Evolutionary conservation across 129 eudicot species (phyloP).

Genomic region (Scalesia atractyloides): DNA sequence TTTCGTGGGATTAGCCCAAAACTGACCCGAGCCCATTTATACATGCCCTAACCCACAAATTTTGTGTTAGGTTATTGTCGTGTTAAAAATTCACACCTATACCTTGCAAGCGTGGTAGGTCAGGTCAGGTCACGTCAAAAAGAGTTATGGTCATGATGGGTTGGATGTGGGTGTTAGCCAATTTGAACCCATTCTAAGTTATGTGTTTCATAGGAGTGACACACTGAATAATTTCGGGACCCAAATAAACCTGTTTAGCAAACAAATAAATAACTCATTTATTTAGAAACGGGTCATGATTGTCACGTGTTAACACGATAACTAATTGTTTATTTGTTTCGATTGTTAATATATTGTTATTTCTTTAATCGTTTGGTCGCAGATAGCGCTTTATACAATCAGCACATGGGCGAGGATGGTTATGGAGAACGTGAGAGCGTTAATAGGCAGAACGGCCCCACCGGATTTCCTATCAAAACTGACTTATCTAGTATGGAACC

Average conservation of each 20-base stretch:
- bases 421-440: constrained; percentile 66
- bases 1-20: no score
- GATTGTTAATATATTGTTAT: not conserved
- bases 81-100: no score
- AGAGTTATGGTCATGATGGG: no score
- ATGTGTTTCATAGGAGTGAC: not conserved
- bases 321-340: not conserved
- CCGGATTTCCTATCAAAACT: constrained; percentile 80
- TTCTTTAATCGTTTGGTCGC: constrained; percentile 3
- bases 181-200: not conserved
- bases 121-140: not conserved
- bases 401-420: constrained; percentile 84
- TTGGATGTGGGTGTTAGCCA: not conserved
- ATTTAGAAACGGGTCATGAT: not conserved
- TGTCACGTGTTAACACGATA: not conserved
- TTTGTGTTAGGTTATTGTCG: no score
- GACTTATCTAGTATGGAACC: constrained; percentile 93
- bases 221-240: not conserved
- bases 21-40: no score
- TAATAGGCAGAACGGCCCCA: constrained; percentile 94
- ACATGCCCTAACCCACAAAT: no score
- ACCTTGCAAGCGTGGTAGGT: not conserved
- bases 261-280: no score
- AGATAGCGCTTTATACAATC: constrained; percentile 90
- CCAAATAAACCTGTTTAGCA: not conserved